Percentiles rank a stretch among this genome's conserved stretches.
These are phyloP conservation scores for Naganishia onofrii DNA, from an alignment of 768 basidiomycete genomes.

Conservation along the genomic window DNA sequence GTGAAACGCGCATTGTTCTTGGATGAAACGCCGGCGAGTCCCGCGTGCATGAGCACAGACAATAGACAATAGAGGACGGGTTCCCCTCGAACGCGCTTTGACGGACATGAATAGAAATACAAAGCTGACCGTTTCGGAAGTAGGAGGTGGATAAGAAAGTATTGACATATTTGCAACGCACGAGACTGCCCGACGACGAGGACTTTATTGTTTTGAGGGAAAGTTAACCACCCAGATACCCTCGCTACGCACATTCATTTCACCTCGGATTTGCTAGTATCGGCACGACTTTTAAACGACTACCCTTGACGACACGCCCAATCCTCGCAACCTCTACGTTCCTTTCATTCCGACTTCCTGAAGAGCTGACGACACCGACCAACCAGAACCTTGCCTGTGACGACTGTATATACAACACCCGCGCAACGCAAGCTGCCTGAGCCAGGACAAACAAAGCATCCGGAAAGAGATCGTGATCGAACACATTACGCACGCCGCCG, in stretches of 20 bases:
- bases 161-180: too few relatives aligned
- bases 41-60: background rate
- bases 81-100: background rate
- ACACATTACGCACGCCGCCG: background rate
- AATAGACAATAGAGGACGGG: background rate
- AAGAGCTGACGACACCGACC: too few relatives aligned
- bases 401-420: background rate
- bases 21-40: background rate
- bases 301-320: background rate
- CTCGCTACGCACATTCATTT: background rate
- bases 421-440: background rate
- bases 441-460: background rate
- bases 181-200: background rate
- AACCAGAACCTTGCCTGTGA: background rate
- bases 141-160: too few relatives aligned
- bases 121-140: background rate
- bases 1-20: background rate
- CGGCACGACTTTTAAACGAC: background rate
- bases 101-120: background rate
- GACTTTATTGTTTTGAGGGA: background rate
- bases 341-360: background rate
- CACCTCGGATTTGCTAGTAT: background rate
- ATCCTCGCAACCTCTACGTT: background rate
- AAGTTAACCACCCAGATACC: background rate
- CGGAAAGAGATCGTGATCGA: conserved; percentile 7